phyloP scores from a whole-genome alignment of 257 asterid genomes.

The Salvia splendens region DNA sequence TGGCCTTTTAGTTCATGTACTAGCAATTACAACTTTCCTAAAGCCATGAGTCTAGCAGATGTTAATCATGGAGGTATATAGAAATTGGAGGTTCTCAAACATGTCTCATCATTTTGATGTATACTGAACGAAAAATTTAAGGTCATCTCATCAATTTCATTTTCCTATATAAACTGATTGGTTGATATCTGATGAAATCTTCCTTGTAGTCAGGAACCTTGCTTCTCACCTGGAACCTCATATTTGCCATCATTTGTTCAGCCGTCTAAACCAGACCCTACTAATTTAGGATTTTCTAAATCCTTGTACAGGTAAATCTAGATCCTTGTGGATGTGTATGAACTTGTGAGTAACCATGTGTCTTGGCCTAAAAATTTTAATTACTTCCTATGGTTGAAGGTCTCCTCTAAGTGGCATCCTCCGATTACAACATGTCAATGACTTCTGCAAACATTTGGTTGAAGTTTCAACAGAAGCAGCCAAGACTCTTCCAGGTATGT shows the following conservation, averaged over 20 bases:
- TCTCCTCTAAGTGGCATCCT: constrained; percentile 58
- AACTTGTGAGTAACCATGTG: constrained; percentile 13
- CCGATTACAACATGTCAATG: constrained; percentile 49
- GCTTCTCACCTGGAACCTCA: constrained; percentile 35
- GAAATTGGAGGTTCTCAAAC: background rate
- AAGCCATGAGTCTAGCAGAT: constrained; percentile 7
- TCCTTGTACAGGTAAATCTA: constrained; percentile 46
- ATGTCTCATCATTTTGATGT: constrained; percentile 13
- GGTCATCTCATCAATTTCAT: background rate
- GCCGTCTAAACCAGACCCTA: constrained; percentile 37
- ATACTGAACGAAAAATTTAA: constrained; percentile 1
- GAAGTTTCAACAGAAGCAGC: constrained; percentile 60
- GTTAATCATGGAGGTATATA: background rate
- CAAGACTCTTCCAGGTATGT: constrained; percentile 46
- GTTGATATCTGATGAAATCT: constrained; percentile 21
- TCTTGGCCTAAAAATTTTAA: constrained; percentile 1
- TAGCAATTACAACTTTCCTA: too few species aligned
- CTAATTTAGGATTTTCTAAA: constrained; percentile 39
- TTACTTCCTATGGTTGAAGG: constrained; percentile 36
- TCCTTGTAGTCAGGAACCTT: constrained; percentile 44
- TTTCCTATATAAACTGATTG: background rate
- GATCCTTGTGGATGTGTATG: background rate
- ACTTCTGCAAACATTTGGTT: constrained; percentile 58
- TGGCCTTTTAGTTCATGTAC: too few species aligned
- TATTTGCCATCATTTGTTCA: constrained; percentile 36